Percentiles rank a stretch among this genome's conserved stretches.
Conservation (phyloP, 768 basidiomycete species). For the Antrodiella citrinella region DNA sequence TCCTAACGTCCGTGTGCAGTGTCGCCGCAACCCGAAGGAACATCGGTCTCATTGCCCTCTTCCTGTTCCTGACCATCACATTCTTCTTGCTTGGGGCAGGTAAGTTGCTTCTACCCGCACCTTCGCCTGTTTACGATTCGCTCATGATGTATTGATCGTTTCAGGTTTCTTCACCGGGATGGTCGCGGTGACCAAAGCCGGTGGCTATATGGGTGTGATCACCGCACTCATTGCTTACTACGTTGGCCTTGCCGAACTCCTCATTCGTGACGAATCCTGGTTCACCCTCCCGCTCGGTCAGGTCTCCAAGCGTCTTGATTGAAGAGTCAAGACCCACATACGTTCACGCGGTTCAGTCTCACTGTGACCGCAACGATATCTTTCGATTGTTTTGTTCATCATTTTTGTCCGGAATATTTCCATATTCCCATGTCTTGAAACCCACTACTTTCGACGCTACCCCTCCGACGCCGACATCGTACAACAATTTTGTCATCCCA, state of each 20-base stretch:
- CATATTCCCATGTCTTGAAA: too few relatives aligned
- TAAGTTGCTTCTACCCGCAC: conserved; percentile 14
- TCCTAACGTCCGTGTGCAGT: conserved; percentile 19
- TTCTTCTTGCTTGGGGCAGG: conserved; percentile 40
- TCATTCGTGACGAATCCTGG: conserved; percentile 29
- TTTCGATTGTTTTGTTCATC: too few relatives aligned
- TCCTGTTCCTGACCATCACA: conserved; percentile 46
- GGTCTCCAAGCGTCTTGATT: conserved; percentile 18
- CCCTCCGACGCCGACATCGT: too few relatives aligned
- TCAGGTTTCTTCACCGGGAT: conserved; percentile 15
- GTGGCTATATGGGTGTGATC: conserved; percentile 36
- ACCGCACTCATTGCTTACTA: conserved; percentile 43
- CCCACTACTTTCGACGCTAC: too few relatives aligned
- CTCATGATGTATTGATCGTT: conserved; percentile 2
- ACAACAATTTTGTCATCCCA: too few relatives aligned
- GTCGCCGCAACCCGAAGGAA: conserved; percentile 45
- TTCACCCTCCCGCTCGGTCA: conserved; percentile 34
- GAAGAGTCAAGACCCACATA: too few relatives aligned
- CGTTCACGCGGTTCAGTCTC: too few relatives aligned
- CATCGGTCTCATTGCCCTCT: conserved; percentile 38
- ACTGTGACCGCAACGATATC: too few relatives aligned
- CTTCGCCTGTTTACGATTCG: neutral
- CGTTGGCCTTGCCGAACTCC: conserved; percentile 32
- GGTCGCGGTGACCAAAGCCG: conserved; percentile 25
- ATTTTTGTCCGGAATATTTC: too few relatives aligned